A percentile compares a stretch with the other conserved stretches of the same genome.
Conservation (phyloP, 2,329 filamentous ascomycete genomes). For the Trichoderma atrobrunneum region DNA sequence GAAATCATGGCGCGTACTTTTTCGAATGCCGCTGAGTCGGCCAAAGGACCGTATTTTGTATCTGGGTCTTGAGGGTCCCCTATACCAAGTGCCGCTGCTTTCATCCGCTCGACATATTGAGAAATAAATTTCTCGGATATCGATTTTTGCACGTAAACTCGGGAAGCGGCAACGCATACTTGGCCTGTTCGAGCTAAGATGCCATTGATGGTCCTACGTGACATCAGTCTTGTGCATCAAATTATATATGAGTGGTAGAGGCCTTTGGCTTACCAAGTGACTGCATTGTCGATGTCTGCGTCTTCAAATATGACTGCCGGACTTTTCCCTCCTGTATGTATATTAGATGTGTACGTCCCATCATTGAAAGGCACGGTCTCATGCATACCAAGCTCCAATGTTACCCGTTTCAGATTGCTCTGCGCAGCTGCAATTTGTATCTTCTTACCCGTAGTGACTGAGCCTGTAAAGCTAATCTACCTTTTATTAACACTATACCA, state of each 20-base stretch:
- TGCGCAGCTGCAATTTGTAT: slow-evolving; percentile 70
- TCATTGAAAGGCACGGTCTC: slow-evolving; percentile 40
- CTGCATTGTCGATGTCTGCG: background rate
- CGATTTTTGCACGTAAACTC: slow-evolving; percentile 52
- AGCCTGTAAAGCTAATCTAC: slow-evolving; percentile 61
- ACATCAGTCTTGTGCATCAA: slow-evolving; percentile 17
- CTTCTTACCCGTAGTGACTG: slow-evolving; percentile 63
- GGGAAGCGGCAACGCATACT: slow-evolving; percentile 57
- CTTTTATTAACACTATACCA: background rate
- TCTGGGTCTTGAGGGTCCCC: slow-evolving; percentile 35
- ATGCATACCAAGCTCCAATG: slow-evolving; percentile 65
- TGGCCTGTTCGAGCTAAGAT: slow-evolving; percentile 57
- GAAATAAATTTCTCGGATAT: background rate
- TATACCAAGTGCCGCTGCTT: slow-evolving; percentile 35
- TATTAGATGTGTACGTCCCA: background rate
- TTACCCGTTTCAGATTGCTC: slow-evolving; percentile 63
- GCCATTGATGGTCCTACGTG: slow-evolving; percentile 34
- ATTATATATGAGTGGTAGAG: background rate
- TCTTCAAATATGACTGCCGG: background rate
- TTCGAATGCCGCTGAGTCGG: slow-evolving; percentile 49
- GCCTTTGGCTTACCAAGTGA: background rate
- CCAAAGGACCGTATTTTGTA: slow-evolving; percentile 45
- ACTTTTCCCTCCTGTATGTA: background rate
- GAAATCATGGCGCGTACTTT: slow-evolving; percentile 41
- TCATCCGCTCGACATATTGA: background rate